Conservation (phyloP, 768 basidiomycete genomes). For the Mycena capillaripes region DNA sequence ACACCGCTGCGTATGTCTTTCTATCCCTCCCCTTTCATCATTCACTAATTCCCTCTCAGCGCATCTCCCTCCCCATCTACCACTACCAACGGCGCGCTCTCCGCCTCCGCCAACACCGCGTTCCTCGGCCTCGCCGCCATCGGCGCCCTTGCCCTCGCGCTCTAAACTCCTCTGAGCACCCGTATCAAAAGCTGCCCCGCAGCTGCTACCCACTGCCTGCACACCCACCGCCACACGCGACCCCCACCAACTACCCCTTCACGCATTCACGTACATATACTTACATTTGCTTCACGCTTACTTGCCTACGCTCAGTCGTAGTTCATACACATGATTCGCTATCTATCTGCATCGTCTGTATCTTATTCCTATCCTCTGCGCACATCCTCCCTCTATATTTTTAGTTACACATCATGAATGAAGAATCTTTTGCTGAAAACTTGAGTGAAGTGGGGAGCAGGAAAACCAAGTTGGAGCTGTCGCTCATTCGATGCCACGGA, state of each 20-base stretch:
- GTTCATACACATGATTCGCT: constrained; percentile 8
- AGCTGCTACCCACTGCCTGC: not conserved
- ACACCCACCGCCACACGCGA: constrained; percentile 4
- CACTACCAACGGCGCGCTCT: constrained; percentile 39
- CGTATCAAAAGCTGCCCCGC: not conserved
- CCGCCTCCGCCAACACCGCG: constrained; percentile 50
- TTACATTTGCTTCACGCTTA: not conserved
- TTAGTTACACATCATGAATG: constrained; percentile 8
- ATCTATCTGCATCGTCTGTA: constrained; percentile 14
- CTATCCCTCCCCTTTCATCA: not conserved
- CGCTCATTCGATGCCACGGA: too few species aligned
- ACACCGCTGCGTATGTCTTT: constrained; percentile 45
- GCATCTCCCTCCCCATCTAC: constrained; percentile 23
- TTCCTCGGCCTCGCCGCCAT: constrained; percentile 58
- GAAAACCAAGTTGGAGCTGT: too few species aligned
- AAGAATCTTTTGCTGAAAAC: constrained; percentile 1
- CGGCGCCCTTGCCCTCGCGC: constrained; percentile 59
- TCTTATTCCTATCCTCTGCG: constrained; percentile 1
- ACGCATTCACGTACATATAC: not conserved
- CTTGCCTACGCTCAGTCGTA: constrained; percentile 27
- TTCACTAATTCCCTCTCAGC: not conserved
- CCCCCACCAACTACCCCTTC: not conserved
- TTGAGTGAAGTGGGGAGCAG: not conserved
- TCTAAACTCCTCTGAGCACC: constrained; percentile 48
- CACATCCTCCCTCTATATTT: constrained; percentile 20